Evolutionary conservation across 179 eudicot genomes (phyloP).

Genomic region (Nepenthes alata): DNA sequence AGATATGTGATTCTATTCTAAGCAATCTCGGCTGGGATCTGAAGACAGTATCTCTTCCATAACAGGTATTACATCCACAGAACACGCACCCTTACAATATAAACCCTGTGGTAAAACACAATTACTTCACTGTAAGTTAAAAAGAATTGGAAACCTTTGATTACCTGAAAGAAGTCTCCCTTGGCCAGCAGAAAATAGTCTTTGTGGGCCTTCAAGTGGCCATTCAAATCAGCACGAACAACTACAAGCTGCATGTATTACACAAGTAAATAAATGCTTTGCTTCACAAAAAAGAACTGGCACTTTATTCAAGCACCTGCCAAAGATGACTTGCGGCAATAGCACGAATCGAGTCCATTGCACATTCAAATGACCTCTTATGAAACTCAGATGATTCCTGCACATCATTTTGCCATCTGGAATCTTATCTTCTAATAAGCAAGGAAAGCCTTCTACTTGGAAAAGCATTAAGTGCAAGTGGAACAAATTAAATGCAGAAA

Average conservation of each 20-base stretch:
- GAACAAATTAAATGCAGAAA: conserved; percentile 3
- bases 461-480: neutral
- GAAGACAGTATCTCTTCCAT: no score
- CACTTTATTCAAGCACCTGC: conserved; percentile 44
- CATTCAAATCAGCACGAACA: conserved; percentile 92
- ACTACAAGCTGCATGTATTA: conserved; percentile 75
- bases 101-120: no score
- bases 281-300: neutral
- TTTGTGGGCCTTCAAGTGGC: conserved; percentile 92
- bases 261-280: conserved; percentile 6
- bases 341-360: conserved; percentile 74
- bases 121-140: no score
- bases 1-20: no score
- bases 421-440: neutral
- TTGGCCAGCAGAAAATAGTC: conserved; percentile 95
- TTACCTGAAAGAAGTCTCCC: conserved; percentile 98
- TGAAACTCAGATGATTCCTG: conserved; percentile 98
- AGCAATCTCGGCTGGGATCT: no score
- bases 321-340: conserved; percentile 96
- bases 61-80: no score
- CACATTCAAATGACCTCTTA: conserved; percentile 87
- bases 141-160: conserved; percentile 2
- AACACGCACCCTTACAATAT: no score
- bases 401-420: conserved; percentile 6
- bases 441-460: neutral